Percentiles rank a stretch among this genome's conserved stretches.
Evolutionary conservation across 1,139 yeast species (phyloP).

Genomic region (Saccharomycopsis hybrid): DNA sequence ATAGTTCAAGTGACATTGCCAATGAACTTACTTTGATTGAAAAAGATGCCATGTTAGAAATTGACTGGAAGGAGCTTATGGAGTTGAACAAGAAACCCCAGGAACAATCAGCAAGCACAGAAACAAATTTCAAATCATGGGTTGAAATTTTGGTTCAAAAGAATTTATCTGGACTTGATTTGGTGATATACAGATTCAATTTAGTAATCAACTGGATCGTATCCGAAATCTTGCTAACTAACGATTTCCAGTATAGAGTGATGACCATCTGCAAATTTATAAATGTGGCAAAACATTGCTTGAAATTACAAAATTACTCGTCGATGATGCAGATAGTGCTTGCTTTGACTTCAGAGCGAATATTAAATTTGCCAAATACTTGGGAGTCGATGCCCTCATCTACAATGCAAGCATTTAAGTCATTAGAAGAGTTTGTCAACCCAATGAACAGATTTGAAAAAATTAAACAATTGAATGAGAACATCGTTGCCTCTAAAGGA

Average conservation of each 20-base stretch:
- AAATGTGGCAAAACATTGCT: constrained; percentile 75
- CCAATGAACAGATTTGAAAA: constrained; percentile 61
- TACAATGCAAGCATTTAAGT: constrained; percentile 57
- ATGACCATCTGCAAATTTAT: constrained; percentile 72
- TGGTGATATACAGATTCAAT: constrained; percentile 85
- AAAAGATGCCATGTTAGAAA: constrained; percentile 70
- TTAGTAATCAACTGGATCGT: constrained; percentile 89
- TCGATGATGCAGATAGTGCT: constrained; percentile 82
- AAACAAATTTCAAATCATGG: constrained; percentile 78
- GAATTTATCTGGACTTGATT: constrained; percentile 62
- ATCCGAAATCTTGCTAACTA: constrained; percentile 75
- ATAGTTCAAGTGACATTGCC: constrained; percentile 58
- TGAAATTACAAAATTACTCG: constrained; percentile 69
- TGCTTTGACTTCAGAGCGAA: constrained; percentile 70
- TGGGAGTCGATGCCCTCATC: constrained; percentile 59
- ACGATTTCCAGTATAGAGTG: constrained; percentile 49
- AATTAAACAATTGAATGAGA: constrained; percentile 56
- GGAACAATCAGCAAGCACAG: constrained; percentile 40
- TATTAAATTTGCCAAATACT: constrained; percentile 58
- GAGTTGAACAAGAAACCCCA: constrained; percentile 33
- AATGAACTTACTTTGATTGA: constrained; percentile 83
- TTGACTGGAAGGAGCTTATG: constrained; percentile 88
- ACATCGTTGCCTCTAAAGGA: constrained; percentile 64
- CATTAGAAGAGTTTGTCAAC: constrained; percentile 56
- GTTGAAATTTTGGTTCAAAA: constrained; percentile 62